phyloP scores from a whole-genome alignment of 2,329 filamentous ascomycete species.

The Penicillium sp. region DNA sequence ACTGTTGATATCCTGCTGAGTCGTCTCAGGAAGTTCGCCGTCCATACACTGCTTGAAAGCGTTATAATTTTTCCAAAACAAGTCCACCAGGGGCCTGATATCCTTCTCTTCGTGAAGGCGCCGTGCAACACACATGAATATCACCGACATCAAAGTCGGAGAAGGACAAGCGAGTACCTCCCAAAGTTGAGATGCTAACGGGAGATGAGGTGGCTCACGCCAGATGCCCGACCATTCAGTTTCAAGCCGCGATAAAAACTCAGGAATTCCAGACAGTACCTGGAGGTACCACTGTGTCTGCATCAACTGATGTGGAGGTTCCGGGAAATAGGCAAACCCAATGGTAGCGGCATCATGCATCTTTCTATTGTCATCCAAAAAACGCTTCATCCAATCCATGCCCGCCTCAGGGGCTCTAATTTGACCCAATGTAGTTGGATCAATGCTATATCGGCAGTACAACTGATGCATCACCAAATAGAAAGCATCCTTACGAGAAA shows the following conservation, averaged over 20 bases:
- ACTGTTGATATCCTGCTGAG: neutral
- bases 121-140: constrained; percentile 2
- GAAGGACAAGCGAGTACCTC: neutral
- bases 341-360: neutral
- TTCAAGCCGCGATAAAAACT: constrained; percentile 48
- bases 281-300: constrained; percentile 34
- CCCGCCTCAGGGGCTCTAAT: constrained; percentile 21
- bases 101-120: neutral
- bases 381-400: neutral
- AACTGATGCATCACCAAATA: constrained; percentile 66
- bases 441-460: constrained; percentile 57
- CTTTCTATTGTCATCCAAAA: constrained; percentile 8
- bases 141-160: constrained; percentile 6
- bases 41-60: neutral
- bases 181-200: neutral
- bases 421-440: constrained; percentile 22
- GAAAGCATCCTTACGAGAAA: constrained; percentile 55
- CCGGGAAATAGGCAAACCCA: constrained; percentile 44
- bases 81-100: neutral
- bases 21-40: neutral
- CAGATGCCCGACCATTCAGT: constrained; percentile 41
- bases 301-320: constrained; percentile 12
- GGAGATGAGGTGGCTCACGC: neutral
- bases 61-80: constrained; percentile 1
- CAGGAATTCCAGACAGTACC: constrained; percentile 40